Base-by-base conservation (phyloP, 1,284 basidiomycete genomes). In the Ganoderma lingzhi region DNA sequence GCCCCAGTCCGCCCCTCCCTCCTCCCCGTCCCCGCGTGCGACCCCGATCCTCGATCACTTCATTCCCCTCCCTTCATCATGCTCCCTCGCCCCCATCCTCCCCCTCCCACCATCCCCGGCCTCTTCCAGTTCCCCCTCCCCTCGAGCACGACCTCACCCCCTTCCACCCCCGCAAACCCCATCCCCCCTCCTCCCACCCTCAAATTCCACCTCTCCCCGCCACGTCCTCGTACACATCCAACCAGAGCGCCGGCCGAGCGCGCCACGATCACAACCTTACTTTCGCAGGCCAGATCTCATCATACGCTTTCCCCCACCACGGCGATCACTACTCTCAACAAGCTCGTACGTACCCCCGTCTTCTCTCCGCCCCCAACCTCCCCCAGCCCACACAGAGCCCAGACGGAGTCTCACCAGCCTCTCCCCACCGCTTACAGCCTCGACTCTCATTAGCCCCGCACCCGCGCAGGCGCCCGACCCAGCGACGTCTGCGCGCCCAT, bases 121-220 rank as follows among this genome's bases (percentile, higher is more conserved):
- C 71, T 72, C 64, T 72, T 72, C 66, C 68, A 72, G 64, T 65
- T 72, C 37, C 71, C 23, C 71, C 71, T 17, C 62, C 66, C 12
- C 68, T 72, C 66, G 71, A 72, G 66, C n/a, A 64, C 42, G 63
- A 68, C 55, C 56, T 64, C 3, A 19, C 28, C 35, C n/a, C 39
- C 65, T 67, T 23, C 23, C 42, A 45, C 53, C n/a, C 44, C 51
- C 51, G 5, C 37, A 28, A 1, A 14, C 41, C 39, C 39, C 17
- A 32, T 23, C 23, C 45, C 37, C 23, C 45, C 23, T 32, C 17
- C 51, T 37, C 39, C 8, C 23, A 12, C 17, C 30, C 56, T 6
- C 55, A 35, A 32, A 30, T 17, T 32, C 45, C 6, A 23, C 64
- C 9, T 5, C n/a, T 44, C 19, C 12, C 35, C 10, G 10, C 56